Evolutionary conservation across 129 eudicot species (phyloP), one percentile per base, ranked within the genome.

Genomic region (Flaveria robusta): DNA sequence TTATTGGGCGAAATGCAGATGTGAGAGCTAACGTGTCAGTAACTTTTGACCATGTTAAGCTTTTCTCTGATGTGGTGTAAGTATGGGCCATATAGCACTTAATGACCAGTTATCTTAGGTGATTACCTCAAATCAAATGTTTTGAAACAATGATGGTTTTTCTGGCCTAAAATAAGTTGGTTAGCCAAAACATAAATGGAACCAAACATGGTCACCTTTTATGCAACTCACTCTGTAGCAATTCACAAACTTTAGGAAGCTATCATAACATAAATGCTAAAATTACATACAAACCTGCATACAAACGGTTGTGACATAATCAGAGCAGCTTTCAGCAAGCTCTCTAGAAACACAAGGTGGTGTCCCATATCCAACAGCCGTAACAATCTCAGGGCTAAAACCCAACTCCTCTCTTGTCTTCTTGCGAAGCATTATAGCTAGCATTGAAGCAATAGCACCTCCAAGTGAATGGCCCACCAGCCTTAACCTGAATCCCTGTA

Each of bases 391-490:
- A 77, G 99, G 97, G 78, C 79, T 86, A 81, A 95, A 95, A 43
- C 99, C 99, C 77, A 94, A 86, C 83, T 89, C 96, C 59, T 81
- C 77, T 1, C 66, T 54, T 47, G 99, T 86, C 84, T 86, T 91
- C 39, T 86, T 83, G 16, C 84, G 92, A 66, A 95, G 89, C 96
- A 91, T 95, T 69, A 91, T 87, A 22, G 97, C 99, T 74, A 95
- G 78, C 84, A 95, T 71, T 29, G 99, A 89, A 68, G 96, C 99
- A 71, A 84, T 95, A 5, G 97, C 90, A 72, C 94, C 96, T 72
- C 99, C 99, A 56, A 95, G 92, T 66, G 99, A 95, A 89, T 95
- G 99, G 76, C 99, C 99, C 55, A 95, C 99, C 42, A 95, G 85
- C 87, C 99, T 81, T 79, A 95, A 86, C 87, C 96, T 89, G 87